Evolutionary conservation across 2,329 filamentous ascomycete genomes (phyloP).

Genomic region (Amesomyces nigricolor): DNA sequence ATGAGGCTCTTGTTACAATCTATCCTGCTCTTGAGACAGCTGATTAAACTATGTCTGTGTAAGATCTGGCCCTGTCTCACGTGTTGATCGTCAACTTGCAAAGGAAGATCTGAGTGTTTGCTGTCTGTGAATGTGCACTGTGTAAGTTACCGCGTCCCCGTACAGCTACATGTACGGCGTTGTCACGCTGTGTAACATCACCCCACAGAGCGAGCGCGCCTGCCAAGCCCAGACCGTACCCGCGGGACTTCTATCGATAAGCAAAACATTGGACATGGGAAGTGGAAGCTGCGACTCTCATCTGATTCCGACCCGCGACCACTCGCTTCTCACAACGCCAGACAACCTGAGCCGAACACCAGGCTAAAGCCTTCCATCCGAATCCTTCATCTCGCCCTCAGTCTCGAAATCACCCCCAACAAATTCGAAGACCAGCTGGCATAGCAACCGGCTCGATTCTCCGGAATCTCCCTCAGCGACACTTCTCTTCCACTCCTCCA

Average conservation of each 20-base stretch:
- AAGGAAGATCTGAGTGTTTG: too few species aligned
- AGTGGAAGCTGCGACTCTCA: slow-evolving; percentile 2
- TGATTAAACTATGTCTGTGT: too few species aligned
- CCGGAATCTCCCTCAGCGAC: not conserved
- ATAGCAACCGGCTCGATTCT: not conserved
- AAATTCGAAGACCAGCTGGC: not conserved
- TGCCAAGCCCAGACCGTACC: not conserved
- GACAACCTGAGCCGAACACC: not conserved
- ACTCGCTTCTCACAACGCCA: not conserved
- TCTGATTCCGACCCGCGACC: not conserved
- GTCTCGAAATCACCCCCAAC: not conserved
- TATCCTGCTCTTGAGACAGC: too few species aligned
- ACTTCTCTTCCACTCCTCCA: not conserved
- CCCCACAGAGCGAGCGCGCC: not conserved
- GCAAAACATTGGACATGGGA: slow-evolving; percentile 16
- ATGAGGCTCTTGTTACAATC: too few species aligned
- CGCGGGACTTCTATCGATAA: slow-evolving; percentile 19
- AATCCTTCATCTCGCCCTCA: not conserved
- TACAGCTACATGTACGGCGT: too few species aligned
- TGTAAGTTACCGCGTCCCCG: too few species aligned
- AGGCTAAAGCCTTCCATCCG: not conserved
- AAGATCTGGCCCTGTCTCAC: too few species aligned
- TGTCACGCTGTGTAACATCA: too few species aligned
- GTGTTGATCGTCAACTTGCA: too few species aligned
- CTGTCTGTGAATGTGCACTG: too few species aligned